A percentile compares a stretch with the other conserved stretches of the same genome.
These are phyloP conservation scores for Candida sojae DNA, from an alignment of 1,139 yeast genomes.

Conservation along the genomic window DNA sequence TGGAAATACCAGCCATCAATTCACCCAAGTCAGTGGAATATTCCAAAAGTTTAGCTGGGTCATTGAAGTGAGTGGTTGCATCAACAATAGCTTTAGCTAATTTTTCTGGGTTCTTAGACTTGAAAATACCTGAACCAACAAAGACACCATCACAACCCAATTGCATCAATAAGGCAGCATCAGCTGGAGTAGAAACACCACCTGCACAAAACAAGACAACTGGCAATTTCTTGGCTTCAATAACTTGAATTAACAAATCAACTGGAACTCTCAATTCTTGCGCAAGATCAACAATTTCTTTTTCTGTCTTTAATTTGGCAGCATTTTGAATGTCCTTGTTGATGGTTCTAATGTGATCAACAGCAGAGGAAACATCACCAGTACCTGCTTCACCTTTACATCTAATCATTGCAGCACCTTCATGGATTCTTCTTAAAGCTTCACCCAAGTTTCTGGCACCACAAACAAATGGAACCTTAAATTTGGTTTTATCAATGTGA, in stretches of 20 bases:
- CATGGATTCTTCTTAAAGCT: slow-evolving; percentile 77
- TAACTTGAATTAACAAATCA: slow-evolving; percentile 50
- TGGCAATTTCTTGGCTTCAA: slow-evolving; percentile 66
- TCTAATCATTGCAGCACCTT: slow-evolving; percentile 89
- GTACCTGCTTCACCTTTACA: slow-evolving; percentile 92
- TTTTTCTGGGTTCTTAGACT: slow-evolving; percentile 70
- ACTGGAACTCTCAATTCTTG: slow-evolving; percentile 62
- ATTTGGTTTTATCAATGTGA: slow-evolving; percentile 65
- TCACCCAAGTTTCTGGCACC: slow-evolving; percentile 86
- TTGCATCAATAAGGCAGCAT: slow-evolving; percentile 88
- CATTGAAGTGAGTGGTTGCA: slow-evolving; percentile 75
- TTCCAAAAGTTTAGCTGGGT: slow-evolving; percentile 65
- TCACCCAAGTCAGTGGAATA: slow-evolving; percentile 77
- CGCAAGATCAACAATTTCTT: slow-evolving; percentile 52
- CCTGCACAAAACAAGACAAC: slow-evolving; percentile 92
- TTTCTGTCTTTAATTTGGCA: slow-evolving; percentile 38
- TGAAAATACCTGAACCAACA: slow-evolving; percentile 89
- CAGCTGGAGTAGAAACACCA: slow-evolving; percentile 88
- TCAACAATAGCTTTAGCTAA: slow-evolving; percentile 81
- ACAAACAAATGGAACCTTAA: slow-evolving; percentile 80
- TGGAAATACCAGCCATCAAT: slow-evolving; percentile 71
- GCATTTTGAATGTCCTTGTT: slow-evolving; percentile 56
- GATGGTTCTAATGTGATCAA: slow-evolving; percentile 68
- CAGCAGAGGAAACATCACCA: slow-evolving; percentile 88
- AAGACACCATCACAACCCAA: slow-evolving; percentile 91